Evolutionary conservation across 345 rosid species (phyloP), one percentile per base, ranked within the genome.

Genomic region (Balakata baccata): DNA sequence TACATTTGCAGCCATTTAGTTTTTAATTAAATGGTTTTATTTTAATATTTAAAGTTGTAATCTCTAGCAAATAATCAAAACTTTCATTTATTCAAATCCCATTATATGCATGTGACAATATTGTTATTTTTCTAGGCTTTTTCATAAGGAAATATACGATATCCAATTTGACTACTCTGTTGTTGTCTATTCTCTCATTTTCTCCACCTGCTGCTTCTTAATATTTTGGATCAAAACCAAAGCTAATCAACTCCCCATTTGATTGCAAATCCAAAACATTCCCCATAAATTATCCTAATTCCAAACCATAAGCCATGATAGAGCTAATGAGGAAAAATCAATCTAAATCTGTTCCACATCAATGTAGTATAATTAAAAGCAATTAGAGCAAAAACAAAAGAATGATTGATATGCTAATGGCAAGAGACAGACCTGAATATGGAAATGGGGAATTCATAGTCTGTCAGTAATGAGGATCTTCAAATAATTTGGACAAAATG

Each of bases 391-490:
- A 68, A 73, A 57, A 39, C 61, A 37, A 13, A 41, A 74, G 18
- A 16, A 63, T 18, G 59, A 29, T 50, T 13, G 20, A 51, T 49
- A 65, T n/a, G 80, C 60, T 53, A 68, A 50, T 34, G 64, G 63
- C 46, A 70, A 67, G 72, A 73, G 71, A 73, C 83, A 77, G 74
- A 93, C 99, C 97, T 81, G 92, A 90, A 84, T 96, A 93, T 50
- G 99, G 87, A 84, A 89, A 90, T 70, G 99, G 97, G 61, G 89
- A 80, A 78, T 90, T 88, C 80, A 86, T 85, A 74, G 85, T 86
- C 87, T 91, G 98, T 34, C 91, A 66, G 76, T 96, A 96, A 74
- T 90, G 95, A 77, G 93, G 79, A 43, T 96, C 99, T 75, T 96
- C 99, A 7, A 84, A 77, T 75, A 96, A 85, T 87, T 96, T 96